A percentile compares a stretch with the other conserved stretches of the same genome.
These are phyloP conservation scores for Fusarium sp. DNA, from an alignment of 2,329 filamentous ascomycete genomes.

Conservation along the genomic window DNA sequence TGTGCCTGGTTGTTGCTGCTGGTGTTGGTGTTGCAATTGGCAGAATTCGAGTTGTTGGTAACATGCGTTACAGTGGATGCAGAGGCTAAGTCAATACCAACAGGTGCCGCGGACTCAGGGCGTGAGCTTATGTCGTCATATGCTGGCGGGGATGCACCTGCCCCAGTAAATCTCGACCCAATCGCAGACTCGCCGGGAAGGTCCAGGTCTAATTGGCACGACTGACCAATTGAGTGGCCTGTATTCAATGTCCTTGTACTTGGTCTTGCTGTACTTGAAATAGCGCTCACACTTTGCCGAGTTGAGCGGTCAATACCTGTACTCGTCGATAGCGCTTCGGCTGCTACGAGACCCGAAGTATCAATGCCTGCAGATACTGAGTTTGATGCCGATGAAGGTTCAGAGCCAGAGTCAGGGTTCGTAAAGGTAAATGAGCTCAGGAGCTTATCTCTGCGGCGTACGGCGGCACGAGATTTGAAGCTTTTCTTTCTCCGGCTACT, in stretches of 20 bases:
- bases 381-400: slow-evolving; percentile 1
- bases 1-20: slow-evolving; percentile 22
- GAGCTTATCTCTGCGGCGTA: slow-evolving; percentile 27
- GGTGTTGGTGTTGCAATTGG: slow-evolving; percentile 25
- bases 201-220: slow-evolving; percentile 21
- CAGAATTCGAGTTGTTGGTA: slow-evolving; percentile 12
- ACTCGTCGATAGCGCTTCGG: slow-evolving; percentile 20
- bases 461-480: slow-evolving; percentile 11
- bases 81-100: slow-evolving; percentile 32
- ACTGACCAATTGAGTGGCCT: slow-evolving; percentile 19
- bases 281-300: slow-evolving; percentile 20
- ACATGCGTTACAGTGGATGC: slow-evolving; percentile 33
- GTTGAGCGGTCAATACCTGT: slow-evolving; percentile 27
- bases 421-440: slow-evolving; percentile 16
- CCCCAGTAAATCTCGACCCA: slow-evolving; percentile 34
- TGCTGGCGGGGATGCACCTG: slow-evolving; percentile 40
- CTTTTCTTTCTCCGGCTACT: slow-evolving; percentile 40
- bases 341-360: slow-evolving; percentile 17
- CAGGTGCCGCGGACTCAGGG: slow-evolving; percentile 36
- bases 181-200: slow-evolving; percentile 30
- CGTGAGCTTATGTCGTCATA: slow-evolving; percentile 44
- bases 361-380: background rate
- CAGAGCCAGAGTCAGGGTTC: slow-evolving; percentile 15
- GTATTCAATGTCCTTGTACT: slow-evolving; percentile 5
- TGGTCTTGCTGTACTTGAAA: slow-evolving; percentile 8